A percentile compares a stretch with the other conserved stretches of the same genome.
Evolutionary conservation across 2,329 filamentous ascomycete species (phyloP).

Genomic region (Alternaria sp.): DNA sequence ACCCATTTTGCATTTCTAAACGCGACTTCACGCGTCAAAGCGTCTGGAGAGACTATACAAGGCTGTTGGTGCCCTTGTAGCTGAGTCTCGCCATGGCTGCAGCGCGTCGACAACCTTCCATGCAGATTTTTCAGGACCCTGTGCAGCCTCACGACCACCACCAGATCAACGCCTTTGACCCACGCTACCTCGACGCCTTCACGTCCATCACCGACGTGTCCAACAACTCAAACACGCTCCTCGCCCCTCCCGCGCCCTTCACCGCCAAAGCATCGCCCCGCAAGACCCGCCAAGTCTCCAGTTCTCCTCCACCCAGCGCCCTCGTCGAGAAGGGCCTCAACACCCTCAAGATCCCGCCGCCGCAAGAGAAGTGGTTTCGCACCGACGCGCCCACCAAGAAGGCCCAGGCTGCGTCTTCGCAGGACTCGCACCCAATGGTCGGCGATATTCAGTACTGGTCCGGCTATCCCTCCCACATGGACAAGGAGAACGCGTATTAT

Average conservation of each 20-base stretch:
- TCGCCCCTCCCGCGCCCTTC: conserved; percentile 67
- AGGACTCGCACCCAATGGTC: conserved; percentile 38
- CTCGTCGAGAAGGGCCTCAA: conserved; percentile 71
- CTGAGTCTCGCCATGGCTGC: conserved; percentile 57
- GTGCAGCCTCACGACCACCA: conserved; percentile 53
- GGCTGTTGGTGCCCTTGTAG: conserved; percentile 35
- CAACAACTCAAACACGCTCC: conserved; percentile 68
- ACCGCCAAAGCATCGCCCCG: conserved; percentile 71
- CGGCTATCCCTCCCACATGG: conserved; percentile 53
- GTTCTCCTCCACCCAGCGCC: conserved; percentile 66
- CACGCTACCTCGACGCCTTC: conserved; percentile 60
- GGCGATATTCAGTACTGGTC: conserved; percentile 65
- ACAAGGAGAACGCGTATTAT: conserved; percentile 60
- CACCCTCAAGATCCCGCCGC: conserved; percentile 72
- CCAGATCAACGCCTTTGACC: conserved; percentile 58
- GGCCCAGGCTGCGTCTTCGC: conserved; percentile 58
- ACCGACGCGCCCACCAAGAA: conserved; percentile 77
- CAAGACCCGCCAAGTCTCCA: conserved; percentile 67
- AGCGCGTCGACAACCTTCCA: conserved; percentile 63
- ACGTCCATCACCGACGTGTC: conserved; percentile 55
- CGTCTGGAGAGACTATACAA: conserved; percentile 40
- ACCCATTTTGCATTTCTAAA: conserved; percentile 38
- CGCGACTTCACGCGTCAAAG: conserved; percentile 54
- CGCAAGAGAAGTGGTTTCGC: conserved; percentile 60
- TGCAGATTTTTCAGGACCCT: conserved; percentile 68